Conservation (phyloP, 106 monocot species). For the Chionographis japonica region DNA sequence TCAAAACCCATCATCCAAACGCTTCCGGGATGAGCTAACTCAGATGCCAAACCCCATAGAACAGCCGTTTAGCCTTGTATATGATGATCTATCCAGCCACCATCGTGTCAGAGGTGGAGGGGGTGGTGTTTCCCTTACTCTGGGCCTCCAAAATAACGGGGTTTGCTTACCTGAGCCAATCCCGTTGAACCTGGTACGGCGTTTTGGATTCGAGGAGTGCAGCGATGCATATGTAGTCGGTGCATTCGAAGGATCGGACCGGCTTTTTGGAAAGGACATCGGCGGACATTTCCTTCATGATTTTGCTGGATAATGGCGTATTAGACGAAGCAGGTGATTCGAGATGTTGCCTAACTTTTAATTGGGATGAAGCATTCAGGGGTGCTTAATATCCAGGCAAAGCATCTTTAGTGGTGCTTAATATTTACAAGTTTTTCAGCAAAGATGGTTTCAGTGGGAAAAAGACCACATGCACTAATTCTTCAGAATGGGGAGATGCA, state of each 20-base stretch:
- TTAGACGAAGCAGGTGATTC: too few species aligned
- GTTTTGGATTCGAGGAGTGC: constrained; percentile 47
- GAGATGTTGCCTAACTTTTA: too few species aligned
- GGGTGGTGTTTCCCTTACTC: constrained; percentile 47
- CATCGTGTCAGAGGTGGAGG: constrained; percentile 9
- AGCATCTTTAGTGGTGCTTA: too few species aligned
- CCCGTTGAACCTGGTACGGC: constrained; percentile 21
- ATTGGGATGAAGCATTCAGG: too few species aligned
- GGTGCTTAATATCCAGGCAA: too few species aligned
- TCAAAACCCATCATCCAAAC: constrained; percentile 21
- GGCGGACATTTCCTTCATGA: constrained; percentile 35
- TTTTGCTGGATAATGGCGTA: constrained; percentile 33
- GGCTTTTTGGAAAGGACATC: constrained; percentile 17
- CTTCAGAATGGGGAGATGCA: too few species aligned
- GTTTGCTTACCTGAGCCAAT: constrained; percentile 24
- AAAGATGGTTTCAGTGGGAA: too few species aligned
- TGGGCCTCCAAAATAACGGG: constrained; percentile 41
- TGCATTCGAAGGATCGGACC: constrained; percentile 26
- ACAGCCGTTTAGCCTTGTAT: constrained; percentile 13
- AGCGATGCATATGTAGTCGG: constrained; percentile 24
- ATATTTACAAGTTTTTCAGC: too few species aligned
- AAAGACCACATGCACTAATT: too few species aligned
- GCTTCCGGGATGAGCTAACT: constrained; percentile 13
- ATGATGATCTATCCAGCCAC: constrained; percentile 1
- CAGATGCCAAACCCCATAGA: constrained; percentile 9